These are phyloP conservation scores for Juncus inflexus DNA, from an alignment of 176 grass and related monocot genomes.

Conservation along the genomic window DNA sequence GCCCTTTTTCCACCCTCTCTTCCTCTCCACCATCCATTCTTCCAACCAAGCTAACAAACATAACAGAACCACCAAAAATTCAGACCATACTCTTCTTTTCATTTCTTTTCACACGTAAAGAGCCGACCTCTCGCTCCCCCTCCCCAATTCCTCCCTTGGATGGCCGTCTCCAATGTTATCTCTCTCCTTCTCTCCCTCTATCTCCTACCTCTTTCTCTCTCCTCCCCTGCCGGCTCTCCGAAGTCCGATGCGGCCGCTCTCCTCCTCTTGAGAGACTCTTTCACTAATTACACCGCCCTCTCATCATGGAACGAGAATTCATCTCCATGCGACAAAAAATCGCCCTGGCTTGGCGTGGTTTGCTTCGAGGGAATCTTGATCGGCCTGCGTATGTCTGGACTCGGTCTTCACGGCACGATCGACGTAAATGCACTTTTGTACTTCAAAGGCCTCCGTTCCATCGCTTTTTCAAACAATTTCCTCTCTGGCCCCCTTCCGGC, in stretches of 20 bases:
- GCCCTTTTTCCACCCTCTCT: not conserved
- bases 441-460: constrained; percentile 51
- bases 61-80: constrained; percentile 18
- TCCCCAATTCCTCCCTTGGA: constrained; percentile 32
- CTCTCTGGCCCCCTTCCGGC: constrained; percentile 54
- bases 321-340: constrained; percentile 28
- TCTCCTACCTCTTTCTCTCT: not conserved
- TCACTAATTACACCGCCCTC: constrained; percentile 58
- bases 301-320: constrained; percentile 51
- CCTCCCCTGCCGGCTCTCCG: not conserved
- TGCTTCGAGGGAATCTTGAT: constrained; percentile 41
- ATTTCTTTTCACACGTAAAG: not conserved
- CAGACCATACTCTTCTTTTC: not conserved
- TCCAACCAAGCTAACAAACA: constrained; percentile 21
- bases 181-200: not conserved
- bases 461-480: constrained; percentile 55
- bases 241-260: constrained; percentile 47
- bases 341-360: constrained; percentile 58
- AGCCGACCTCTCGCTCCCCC: not conserved
- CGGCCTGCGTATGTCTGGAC: constrained; percentile 47
- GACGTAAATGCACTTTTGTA: constrained; percentile 45
- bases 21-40: constrained; percentile 19
- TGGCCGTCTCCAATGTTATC: constrained; percentile 16
- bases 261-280: constrained; percentile 63
- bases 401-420: constrained; percentile 51